Percentiles rank a stretch among this genome's conserved stretches.
Evolutionary conservation across 2,329 filamentous ascomycete species (phyloP).

Genomic region (Alternaria triticimaculans): DNA sequence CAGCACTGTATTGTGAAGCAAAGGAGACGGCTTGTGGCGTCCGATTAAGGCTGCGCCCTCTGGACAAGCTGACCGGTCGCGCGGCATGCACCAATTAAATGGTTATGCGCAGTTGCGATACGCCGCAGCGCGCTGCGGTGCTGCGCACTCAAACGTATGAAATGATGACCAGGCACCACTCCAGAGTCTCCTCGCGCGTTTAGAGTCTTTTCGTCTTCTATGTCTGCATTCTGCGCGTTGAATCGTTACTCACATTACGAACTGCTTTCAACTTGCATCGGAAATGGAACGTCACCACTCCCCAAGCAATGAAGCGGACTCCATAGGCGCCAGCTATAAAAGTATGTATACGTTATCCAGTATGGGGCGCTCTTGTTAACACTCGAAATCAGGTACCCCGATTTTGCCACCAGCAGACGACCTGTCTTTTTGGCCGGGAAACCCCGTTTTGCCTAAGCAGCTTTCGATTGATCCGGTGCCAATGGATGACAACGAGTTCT

Average conservation of each 20-base stretch:
- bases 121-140: constrained; percentile 1
- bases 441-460: no score
- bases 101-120: constrained; percentile 14
- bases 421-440: no score
- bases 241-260: background rate
- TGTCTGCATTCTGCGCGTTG: background rate
- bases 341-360: background rate
- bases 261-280: background rate
- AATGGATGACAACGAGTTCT: no score
- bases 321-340: background rate
- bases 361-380: background rate
- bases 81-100: constrained; percentile 6
- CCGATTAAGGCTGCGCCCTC: background rate
- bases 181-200: background rate
- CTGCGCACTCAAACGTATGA: background rate
- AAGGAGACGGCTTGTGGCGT: background rate
- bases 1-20: background rate
- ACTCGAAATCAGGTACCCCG: background rate
- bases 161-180: background rate
- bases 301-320: background rate
- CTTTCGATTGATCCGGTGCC: no score
- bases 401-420: background rate
- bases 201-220: background rate
- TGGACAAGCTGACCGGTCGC: constrained; percentile 8
- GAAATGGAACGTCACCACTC: background rate